A percentile compares a stretch with the other conserved stretches of the same genome.
Evolutionary conservation across 352 stramenopile genomes (phyloP).

Genomic region (Phytophthora vignae): DNA sequence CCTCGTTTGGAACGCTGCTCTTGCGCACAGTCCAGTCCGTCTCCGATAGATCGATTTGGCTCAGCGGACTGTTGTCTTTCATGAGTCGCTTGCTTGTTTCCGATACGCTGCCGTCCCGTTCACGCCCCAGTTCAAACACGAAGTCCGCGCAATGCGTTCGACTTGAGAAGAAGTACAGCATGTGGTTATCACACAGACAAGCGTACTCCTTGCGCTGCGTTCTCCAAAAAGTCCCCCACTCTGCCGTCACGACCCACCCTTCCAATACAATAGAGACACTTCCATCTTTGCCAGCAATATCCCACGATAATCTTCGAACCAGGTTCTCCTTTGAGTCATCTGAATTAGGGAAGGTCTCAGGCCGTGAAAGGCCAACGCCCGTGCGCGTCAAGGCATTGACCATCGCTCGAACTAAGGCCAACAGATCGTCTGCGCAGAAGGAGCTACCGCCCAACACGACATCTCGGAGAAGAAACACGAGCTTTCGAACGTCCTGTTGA

Average conservation of each 20-base stretch:
- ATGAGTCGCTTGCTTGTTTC: slow-evolving; percentile 50
- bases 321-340: slow-evolving; percentile 20
- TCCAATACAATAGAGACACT: slow-evolving; percentile 37
- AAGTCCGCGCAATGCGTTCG: slow-evolving; percentile 60
- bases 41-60: slow-evolving; percentile 52
- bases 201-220: slow-evolving; percentile 65
- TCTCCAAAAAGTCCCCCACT: slow-evolving; percentile 76
- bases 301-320: slow-evolving; percentile 33
- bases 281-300: slow-evolving; percentile 37
- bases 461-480: slow-evolving; percentile 43
- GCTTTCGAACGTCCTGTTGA: slow-evolving; percentile 24
- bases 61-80: slow-evolving; percentile 54
- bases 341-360: background rate
- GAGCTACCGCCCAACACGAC: slow-evolving; percentile 23
- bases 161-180: slow-evolving; percentile 63
- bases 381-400: slow-evolving; percentile 13
- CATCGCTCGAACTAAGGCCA: slow-evolving; percentile 24
- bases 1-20: slow-evolving; percentile 38
- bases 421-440: slow-evolving; percentile 14
- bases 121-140: slow-evolving; percentile 57
- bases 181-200: slow-evolving; percentile 67
- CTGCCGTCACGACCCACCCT: slow-evolving; percentile 62
- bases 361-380: background rate
- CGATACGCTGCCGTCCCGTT: slow-evolving; percentile 27
- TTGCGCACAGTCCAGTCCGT: slow-evolving; percentile 62